phyloP scores from a whole-genome alignment of 768 basidiomycete genomes.

The Boletus vermiculosoides region DNA sequence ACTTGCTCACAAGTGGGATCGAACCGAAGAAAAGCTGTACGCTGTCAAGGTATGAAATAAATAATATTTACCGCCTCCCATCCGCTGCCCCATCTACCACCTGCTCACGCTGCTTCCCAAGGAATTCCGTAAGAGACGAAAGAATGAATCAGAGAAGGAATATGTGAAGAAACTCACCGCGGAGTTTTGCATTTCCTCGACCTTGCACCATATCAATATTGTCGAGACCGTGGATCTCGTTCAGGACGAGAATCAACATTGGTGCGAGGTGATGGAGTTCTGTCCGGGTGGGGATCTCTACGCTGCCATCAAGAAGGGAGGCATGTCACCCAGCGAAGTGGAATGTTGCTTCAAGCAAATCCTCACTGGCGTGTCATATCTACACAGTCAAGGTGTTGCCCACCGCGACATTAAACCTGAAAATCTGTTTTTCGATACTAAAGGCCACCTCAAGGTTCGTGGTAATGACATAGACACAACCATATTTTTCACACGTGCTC shows the following conservation, averaged over 20 bases:
- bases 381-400: constrained; percentile 95
- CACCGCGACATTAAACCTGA: constrained; percentile 99
- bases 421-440: constrained; percentile 91
- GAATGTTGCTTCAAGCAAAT: constrained; percentile 99
- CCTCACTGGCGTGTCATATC: constrained; percentile 80
- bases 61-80: background rate
- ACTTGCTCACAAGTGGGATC: constrained; percentile 98
- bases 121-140: constrained; percentile 98
- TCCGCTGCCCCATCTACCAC: background rate
- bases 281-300: constrained; percentile 98
- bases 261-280: constrained; percentile 99
- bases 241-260: constrained; percentile 94
- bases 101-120: constrained; percentile 29
- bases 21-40: constrained; percentile 93
- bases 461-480: background rate
- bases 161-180: constrained; percentile 99
- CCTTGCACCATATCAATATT: constrained; percentile 88
- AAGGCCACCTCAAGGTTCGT: constrained; percentile 88
- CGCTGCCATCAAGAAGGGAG: constrained; percentile 97
- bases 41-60: constrained; percentile 81
- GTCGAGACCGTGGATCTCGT: constrained; percentile 99
- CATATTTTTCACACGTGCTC: constrained; percentile 18
- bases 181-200: constrained; percentile 98
- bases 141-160: constrained; percentile 98
- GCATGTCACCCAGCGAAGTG: constrained; percentile 87